Evolutionary conservation across 2,329 filamentous ascomycete genomes (phyloP).

Genomic region (Fonsecaea monophora): DNA sequence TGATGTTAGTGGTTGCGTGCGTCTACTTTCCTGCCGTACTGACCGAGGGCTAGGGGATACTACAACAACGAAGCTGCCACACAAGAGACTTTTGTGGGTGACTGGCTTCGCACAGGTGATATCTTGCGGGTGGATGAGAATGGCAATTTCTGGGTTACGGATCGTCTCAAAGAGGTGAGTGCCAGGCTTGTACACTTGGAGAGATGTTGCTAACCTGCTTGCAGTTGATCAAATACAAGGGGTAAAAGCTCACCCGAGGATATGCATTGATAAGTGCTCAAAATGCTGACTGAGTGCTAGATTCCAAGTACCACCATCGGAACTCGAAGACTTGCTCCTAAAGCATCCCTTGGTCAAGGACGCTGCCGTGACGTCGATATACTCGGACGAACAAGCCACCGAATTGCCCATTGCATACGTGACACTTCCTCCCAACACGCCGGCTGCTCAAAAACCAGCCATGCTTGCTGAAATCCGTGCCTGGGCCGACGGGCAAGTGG

Average conservation of each 20-base stretch:
- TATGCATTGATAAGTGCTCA: background rate
- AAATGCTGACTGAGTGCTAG: slow-evolving; percentile 39
- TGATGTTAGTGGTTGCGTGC: slow-evolving; percentile 20
- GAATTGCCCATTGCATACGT: slow-evolving; percentile 53
- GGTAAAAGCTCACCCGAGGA: slow-evolving; percentile 31
- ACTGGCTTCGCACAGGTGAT: slow-evolving; percentile 69
- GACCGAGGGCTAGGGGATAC: slow-evolving; percentile 67
- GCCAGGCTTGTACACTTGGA: too few relatives aligned
- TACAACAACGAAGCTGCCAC: slow-evolving; percentile 75
- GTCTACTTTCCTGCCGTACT: background rate
- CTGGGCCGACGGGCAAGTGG: slow-evolving; percentile 29
- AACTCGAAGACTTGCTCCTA: slow-evolving; percentile 56
- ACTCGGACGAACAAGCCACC: slow-evolving; percentile 43
- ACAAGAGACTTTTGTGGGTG: slow-evolving; percentile 68
- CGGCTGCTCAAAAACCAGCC: slow-evolving; percentile 59
- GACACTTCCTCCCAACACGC: slow-evolving; percentile 63
- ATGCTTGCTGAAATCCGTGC: slow-evolving; percentile 27
- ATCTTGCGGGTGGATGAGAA: slow-evolving; percentile 62
- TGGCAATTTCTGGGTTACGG: slow-evolving; percentile 87
- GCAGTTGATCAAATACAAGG: slow-evolving; percentile 56
- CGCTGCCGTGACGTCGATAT: slow-evolving; percentile 55
- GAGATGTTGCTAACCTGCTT: background rate
- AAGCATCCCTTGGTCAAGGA: slow-evolving; percentile 54
- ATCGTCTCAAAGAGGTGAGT: slow-evolving; percentile 69
- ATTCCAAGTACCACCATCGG: slow-evolving; percentile 54